phyloP scores from a whole-genome alignment of 805 yeast species.

The Wickerhamomyces silvicola region DNA sequence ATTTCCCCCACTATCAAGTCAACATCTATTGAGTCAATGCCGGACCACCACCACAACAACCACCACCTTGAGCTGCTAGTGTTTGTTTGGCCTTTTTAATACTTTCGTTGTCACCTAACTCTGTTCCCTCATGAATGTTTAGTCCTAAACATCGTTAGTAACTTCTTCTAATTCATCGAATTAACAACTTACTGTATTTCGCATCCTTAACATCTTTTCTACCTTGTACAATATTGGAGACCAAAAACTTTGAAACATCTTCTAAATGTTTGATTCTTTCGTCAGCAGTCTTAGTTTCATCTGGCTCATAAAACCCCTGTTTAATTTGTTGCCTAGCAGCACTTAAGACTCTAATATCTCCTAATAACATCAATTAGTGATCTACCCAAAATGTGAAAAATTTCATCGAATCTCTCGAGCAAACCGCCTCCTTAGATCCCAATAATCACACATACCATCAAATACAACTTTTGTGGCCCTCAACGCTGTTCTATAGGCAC shows the following conservation, averaged over 20 bases:
- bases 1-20: not conserved
- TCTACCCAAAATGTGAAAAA: not conserved
- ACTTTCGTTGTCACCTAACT: conserved; percentile 85
- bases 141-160: conserved; percentile 29
- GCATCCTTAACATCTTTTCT: conserved; percentile 34
- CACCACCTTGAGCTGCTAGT: conserved; percentile 45
- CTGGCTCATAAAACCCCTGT: conserved; percentile 45
- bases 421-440: not conserved
- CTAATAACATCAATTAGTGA: conserved; percentile 17
- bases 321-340: conserved; percentile 60
- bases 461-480: conserved; percentile 64
- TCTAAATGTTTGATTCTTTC: conserved; percentile 51
- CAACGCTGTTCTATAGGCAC: conserved; percentile 60
- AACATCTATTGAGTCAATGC: conserved; percentile 8
- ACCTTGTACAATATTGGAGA: conserved; percentile 85
- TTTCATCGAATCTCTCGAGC: not conserved
- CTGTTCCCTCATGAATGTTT: conserved; percentile 75
- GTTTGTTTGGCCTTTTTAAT: conserved; percentile 46
- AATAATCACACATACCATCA: conserved; percentile 21
- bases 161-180: conserved; percentile 18
- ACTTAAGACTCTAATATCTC: conserved; percentile 34
- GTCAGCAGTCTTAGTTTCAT: conserved; percentile 39
- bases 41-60: conserved; percentile 50
- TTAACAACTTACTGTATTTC: conserved; percentile 28
- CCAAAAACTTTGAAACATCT: conserved; percentile 65